phyloP scores from a whole-genome alignment of 2,329 filamentous ascomycete genomes.

The Cephalotrichum gorgonifer region DNA sequence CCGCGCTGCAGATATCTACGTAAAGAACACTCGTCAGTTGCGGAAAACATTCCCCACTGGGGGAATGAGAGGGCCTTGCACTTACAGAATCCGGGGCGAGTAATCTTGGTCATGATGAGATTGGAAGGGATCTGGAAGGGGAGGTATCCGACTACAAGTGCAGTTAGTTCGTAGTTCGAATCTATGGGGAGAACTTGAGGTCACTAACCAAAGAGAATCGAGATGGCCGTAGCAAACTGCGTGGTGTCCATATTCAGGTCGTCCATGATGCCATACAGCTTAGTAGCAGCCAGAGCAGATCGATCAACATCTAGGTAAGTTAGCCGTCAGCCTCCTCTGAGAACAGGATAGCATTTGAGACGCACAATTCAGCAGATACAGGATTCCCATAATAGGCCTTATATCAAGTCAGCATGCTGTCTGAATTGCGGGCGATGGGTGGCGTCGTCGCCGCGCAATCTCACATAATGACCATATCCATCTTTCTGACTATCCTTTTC shows the following conservation, averaged over 20 bases:
- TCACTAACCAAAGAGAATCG: constrained; percentile 27
- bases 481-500: constrained; percentile 13
- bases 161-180: not conserved
- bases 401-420: not conserved
- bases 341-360: not conserved
- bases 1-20: constrained; percentile 15
- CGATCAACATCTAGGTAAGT: constrained; percentile 20
- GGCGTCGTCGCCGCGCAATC: too few relatives aligned
- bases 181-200: not conserved
- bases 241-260: constrained; percentile 24
- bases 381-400: constrained; percentile 16
- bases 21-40: too few relatives aligned
- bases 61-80: constrained; percentile 20
- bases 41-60: too few relatives aligned
- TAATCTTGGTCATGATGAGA: constrained; percentile 34
- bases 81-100: constrained; percentile 31
- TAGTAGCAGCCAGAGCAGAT: constrained; percentile 24
- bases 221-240: constrained; percentile 27
- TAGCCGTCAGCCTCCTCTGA: not conserved
- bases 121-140: constrained; percentile 38
- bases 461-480: constrained; percentile 12
- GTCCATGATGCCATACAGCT: constrained; percentile 26
- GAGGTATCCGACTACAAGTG: constrained; percentile 29
- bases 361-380: constrained; percentile 26
- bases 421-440: too few relatives aligned